These are phyloP conservation scores for Hypoxylon fuscum DNA, from an alignment of 495 filamentous ascomycete species.

Conservation along the genomic window DNA sequence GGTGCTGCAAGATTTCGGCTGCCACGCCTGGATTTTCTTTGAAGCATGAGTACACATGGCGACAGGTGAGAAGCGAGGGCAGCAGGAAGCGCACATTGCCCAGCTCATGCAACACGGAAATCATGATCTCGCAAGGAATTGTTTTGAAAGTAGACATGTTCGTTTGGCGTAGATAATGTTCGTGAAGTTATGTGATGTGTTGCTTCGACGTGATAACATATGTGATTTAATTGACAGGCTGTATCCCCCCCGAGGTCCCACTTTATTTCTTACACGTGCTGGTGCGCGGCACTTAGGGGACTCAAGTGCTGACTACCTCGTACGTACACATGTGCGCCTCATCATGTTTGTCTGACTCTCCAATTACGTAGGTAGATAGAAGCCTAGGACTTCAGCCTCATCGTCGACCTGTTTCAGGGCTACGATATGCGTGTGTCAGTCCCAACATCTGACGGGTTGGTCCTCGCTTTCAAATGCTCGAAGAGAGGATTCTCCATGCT, in stretches of 20 bases:
- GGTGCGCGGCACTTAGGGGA: background rate
- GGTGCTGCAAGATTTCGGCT: slow-evolving; percentile 23
- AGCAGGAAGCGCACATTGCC: slow-evolving; percentile 4
- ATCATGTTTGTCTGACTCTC: too few species aligned
- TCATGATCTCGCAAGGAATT: slow-evolving; percentile 23
- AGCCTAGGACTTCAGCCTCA: background rate
- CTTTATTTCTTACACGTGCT: background rate
- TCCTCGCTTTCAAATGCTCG: background rate
- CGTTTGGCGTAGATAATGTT: slow-evolving; percentile 8
- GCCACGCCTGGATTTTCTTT: slow-evolving; percentile 1
- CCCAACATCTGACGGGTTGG: background rate
- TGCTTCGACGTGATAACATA: background rate
- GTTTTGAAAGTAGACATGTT: slow-evolving; percentile 16
- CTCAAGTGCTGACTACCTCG: too few species aligned
- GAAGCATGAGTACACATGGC: slow-evolving; percentile 3
- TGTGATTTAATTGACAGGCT: slow-evolving; percentile 1
- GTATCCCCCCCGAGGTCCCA: background rate
- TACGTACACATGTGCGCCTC: background rate
- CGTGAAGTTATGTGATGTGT: background rate
- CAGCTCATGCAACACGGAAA: slow-evolving; percentile 17
- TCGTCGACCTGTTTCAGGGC: background rate
- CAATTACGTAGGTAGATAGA: too few species aligned
- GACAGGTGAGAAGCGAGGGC: slow-evolving; percentile 2
- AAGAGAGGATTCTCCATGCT: background rate
- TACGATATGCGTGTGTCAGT: background rate